A percentile compares a stretch with the other conserved stretches of the same genome.
These are phyloP conservation scores for Kickxella alabastrina DNA, from an alignment of 192 early-diverging fungal genomes.

Conservation along the genomic window DNA sequence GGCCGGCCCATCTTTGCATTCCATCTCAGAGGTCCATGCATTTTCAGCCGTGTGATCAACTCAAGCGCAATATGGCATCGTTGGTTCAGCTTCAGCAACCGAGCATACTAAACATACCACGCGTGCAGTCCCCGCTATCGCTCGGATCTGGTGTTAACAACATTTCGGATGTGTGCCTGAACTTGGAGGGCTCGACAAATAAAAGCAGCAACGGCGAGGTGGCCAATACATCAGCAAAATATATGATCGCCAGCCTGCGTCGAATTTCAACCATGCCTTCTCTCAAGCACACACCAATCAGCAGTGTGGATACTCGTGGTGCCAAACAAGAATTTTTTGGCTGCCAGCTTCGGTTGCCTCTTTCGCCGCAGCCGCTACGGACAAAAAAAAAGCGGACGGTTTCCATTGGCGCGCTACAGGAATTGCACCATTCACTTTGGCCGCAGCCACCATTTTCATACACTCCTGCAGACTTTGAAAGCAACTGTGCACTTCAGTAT, in stretches of 20 bases:
- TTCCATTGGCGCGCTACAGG: constrained; percentile 14
- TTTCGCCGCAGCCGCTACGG: not conserved
- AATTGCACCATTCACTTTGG: constrained; percentile 18
- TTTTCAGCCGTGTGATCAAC: constrained; percentile 12
- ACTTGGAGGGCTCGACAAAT: too few relatives aligned
- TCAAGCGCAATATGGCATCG: constrained; percentile 16
- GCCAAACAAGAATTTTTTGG: too few relatives aligned
- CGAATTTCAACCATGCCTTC: constrained; percentile 34
- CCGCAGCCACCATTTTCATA: constrained; percentile 17
- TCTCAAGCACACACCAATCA: too few relatives aligned
- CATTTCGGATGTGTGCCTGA: not conserved
- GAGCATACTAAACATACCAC: constrained; percentile 6
- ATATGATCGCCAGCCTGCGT: constrained; percentile 12
- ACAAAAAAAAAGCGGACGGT: constrained; percentile 9
- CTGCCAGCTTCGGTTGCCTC: not conserved
- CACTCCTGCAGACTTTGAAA: too few relatives aligned
- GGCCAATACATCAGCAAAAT: not conserved
- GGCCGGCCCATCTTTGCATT: not conserved
- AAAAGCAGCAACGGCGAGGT: not conserved
- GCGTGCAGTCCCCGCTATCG: constrained; percentile 6
- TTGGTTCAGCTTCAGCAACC: constrained; percentile 6
- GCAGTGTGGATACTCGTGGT: too few relatives aligned
- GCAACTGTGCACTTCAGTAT: too few relatives aligned
- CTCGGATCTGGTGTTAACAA: constrained; percentile 4
- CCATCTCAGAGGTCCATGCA: constrained; percentile 14